Evolutionary conservation across 1,284 basidiomycete species (phyloP).

Genomic region (Inonotus obliquus): DNA sequence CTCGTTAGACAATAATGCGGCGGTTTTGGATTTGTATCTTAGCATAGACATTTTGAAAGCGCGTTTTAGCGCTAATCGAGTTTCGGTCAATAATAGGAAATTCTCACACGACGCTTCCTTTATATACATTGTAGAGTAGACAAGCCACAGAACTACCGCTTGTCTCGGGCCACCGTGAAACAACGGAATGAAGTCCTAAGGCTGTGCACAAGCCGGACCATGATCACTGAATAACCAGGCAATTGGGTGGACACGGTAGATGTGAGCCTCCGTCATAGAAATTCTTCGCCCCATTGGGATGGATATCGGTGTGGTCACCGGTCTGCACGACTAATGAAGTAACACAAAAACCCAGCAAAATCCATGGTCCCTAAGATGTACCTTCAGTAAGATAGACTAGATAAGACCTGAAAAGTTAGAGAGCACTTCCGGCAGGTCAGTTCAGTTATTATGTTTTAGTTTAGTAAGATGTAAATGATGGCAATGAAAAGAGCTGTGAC

Average conservation of each 20-base stretch:
- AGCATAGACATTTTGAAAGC: not conserved
- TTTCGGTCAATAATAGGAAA: not conserved
- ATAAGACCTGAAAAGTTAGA: too few species aligned
- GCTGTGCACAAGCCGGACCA: not conserved
- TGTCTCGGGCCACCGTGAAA: conserved; percentile 4
- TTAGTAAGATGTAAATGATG: too few species aligned
- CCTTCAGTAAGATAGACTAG: too few species aligned
- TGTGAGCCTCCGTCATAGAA: not conserved
- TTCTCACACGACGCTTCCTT: not conserved
- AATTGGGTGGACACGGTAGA: not conserved
- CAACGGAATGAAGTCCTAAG: not conserved
- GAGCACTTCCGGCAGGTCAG: too few species aligned
- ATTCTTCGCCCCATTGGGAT: not conserved
- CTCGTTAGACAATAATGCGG: not conserved
- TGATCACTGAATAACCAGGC: not conserved
- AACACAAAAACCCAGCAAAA: too few species aligned
- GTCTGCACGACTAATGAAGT: too few species aligned
- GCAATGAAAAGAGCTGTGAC: too few species aligned
- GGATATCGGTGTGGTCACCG: too few species aligned
- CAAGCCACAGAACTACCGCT: not conserved
- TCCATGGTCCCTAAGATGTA: too few species aligned
- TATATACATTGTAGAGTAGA: not conserved
- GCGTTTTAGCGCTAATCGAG: too few species aligned
- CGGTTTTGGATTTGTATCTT: not conserved
- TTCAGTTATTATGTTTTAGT: too few species aligned